A percentile compares a stretch with the other conserved stretches of the same genome.
Evolutionary conservation across 2,329 filamentous ascomycete genomes (phyloP).

Genomic region (Penicillium brevicompactum): DNA sequence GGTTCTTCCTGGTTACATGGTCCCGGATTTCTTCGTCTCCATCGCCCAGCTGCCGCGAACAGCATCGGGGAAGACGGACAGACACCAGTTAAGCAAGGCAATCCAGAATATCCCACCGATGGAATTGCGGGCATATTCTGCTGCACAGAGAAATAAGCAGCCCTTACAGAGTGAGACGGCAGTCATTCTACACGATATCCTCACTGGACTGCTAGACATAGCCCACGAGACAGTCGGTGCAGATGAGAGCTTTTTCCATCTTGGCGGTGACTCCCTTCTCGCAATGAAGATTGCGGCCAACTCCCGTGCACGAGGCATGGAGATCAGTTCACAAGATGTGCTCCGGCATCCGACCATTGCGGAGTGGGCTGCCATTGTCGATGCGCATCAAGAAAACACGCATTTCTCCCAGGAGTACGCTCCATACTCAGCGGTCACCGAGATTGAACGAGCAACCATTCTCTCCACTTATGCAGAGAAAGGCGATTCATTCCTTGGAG

Average conservation of each 20-base stretch:
- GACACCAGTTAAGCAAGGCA: too few species aligned
- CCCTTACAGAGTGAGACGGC: not conserved
- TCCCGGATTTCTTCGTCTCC: not conserved
- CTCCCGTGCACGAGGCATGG: constrained; percentile 24
- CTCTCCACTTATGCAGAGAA: too few species aligned
- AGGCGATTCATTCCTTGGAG: too few species aligned
- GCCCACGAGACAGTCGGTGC: not conserved
- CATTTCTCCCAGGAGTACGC: not conserved
- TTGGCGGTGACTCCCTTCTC: constrained; percentile 13
- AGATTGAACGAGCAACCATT: too few species aligned
- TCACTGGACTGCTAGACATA: constrained; percentile 1
- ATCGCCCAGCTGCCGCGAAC: not conserved
- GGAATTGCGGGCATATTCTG: too few species aligned
- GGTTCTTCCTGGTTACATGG: not conserved
- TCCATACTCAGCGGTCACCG: not conserved
- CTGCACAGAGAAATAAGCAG: too few species aligned
- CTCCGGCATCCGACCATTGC: not conserved
- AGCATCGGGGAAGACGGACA: too few species aligned
- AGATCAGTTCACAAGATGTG: not conserved
- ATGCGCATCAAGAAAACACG: not conserved
- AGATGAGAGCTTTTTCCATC: constrained; percentile 13
- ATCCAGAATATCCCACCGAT: too few species aligned
- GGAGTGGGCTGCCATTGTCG: not conserved
- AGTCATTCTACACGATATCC: not conserved
- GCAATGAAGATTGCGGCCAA: constrained; percentile 43